Conservation (phyloP, 2,329 filamentous ascomycete species). For the Fusarium camptoceras region DNA sequence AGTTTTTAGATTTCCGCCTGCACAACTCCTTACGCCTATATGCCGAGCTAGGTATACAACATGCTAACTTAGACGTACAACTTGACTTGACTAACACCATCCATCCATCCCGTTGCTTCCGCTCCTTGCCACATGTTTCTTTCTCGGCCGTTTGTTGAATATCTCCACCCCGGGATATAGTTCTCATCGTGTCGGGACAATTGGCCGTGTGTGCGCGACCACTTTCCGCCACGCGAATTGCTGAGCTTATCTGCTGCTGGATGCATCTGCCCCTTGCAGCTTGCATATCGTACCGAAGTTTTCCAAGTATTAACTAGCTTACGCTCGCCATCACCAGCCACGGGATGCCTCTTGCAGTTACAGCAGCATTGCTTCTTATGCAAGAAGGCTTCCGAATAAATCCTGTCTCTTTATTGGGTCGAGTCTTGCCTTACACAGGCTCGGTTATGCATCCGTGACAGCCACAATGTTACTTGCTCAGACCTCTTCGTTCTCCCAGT, state of each 20-base stretch:
- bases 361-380: constrained; percentile 10
- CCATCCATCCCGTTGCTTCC: constrained; percentile 5
- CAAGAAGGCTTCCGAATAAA: constrained; percentile 6
- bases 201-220: constrained; percentile 8
- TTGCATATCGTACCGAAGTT: constrained; percentile 37
- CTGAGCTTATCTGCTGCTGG: constrained; percentile 17
- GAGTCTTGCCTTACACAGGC: not conserved
- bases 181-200: constrained; percentile 6
- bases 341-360: constrained; percentile 16
- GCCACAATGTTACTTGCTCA: constrained; percentile 44
- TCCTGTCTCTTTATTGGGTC: not conserved
- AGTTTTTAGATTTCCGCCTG: constrained; percentile 31
- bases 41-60: constrained; percentile 41
- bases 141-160: constrained; percentile 24
- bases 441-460: constrained; percentile 2
- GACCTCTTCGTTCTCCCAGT: constrained; percentile 75
- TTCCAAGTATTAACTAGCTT: constrained; percentile 22
- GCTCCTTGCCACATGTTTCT: constrained; percentile 13
- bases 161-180: constrained; percentile 10
- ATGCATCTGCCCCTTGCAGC: constrained; percentile 42
- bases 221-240: constrained; percentile 24
- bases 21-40: constrained; percentile 38
- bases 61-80: constrained; percentile 29
- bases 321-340: constrained; percentile 8
- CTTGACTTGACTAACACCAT: constrained; percentile 4